Evolutionary conservation across 2,329 filamentous ascomycete genomes (phyloP), one percentile per base, ranked within the genome.

Genomic region (Leptographium flavum): DNA sequence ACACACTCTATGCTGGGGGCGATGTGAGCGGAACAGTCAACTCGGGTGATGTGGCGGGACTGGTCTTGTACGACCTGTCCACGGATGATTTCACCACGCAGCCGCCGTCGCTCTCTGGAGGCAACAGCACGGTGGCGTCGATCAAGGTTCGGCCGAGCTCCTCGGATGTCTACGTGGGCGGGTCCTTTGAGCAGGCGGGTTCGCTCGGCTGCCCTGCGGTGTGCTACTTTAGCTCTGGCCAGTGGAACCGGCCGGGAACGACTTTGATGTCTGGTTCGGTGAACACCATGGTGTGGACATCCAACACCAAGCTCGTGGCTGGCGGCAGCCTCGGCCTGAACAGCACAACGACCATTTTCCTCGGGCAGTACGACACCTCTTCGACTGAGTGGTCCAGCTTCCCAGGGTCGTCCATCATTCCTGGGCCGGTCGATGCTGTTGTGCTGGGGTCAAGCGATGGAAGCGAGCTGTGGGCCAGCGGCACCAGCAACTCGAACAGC

Each of bases 1-100:
- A 80, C 47, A 73, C 74, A 19, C 71, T 96, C 4, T 96, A 81
- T 57, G 87, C 85, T 22, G 92, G 90, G 54, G 93, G 92, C 21
- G 74, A 73, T 35, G 66, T 98, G 37, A 81, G 76, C 22, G 92
- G 90, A 39, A 77, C 65, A 2, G 67, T 90, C 38, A 71, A 75
- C 43, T 72, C 72, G 27, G 73, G 67, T 21, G 63, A 64, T 15
- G 67, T 95, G 43, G 76, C 72, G 49, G 92, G 90, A 2, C 67
- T 98, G 14, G 65, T 95, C 30, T 73, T 82, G 0, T 96, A 92
- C 60, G 79, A 95, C 57, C 68, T 98, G 15, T 66, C 67, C 2
- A 71, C 67, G 40, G 75, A 74, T 44, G 68, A 70, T 3, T 87
- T 83, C 54, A 66, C 68, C 46, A 71, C 70, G 2, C 87, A 95